These are phyloP conservation scores for Mucor plumbeus DNA, from an alignment of 371 early-diverging fungal species.

Conservation along the genomic window DNA sequence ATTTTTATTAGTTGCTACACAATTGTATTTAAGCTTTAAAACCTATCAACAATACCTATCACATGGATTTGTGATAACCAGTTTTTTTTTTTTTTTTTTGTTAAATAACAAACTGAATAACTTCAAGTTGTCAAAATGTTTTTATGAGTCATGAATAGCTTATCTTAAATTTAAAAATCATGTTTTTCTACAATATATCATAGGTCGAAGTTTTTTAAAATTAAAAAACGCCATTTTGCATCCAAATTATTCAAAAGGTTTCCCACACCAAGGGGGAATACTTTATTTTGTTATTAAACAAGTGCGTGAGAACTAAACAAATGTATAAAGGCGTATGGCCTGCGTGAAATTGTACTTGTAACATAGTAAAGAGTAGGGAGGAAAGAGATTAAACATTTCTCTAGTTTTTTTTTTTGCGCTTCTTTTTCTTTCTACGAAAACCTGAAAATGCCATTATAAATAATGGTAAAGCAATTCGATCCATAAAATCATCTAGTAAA, in stretches of 20 bases:
- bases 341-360: not conserved
- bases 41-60: not conserved
- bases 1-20: not conserved
- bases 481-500: not conserved
- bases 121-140: not conserved
- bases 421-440: slow-evolving; percentile 19
- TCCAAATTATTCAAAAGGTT: not conserved
- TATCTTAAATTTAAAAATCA: not conserved
- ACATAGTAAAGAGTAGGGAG: slow-evolving; percentile 4
- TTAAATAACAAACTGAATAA: not conserved
- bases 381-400: slow-evolving; percentile 7
- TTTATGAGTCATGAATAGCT: slow-evolving; percentile 2
- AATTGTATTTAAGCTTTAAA: not conserved
- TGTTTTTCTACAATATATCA: no score
- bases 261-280: not conserved
- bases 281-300: slow-evolving; percentile 10
- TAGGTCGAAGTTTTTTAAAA: not conserved
- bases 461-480: slow-evolving; percentile 9
- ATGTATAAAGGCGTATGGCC: not conserved
- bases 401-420: slow-evolving; percentile 18
- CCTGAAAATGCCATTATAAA: not conserved
- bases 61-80: not conserved
- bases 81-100: not conserved
- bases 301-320: not conserved
- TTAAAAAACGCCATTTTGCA: slow-evolving; percentile 6